Conservation (phyloP, 2,329 filamentous ascomycete species). For the Bretziella fagacearum region DNA sequence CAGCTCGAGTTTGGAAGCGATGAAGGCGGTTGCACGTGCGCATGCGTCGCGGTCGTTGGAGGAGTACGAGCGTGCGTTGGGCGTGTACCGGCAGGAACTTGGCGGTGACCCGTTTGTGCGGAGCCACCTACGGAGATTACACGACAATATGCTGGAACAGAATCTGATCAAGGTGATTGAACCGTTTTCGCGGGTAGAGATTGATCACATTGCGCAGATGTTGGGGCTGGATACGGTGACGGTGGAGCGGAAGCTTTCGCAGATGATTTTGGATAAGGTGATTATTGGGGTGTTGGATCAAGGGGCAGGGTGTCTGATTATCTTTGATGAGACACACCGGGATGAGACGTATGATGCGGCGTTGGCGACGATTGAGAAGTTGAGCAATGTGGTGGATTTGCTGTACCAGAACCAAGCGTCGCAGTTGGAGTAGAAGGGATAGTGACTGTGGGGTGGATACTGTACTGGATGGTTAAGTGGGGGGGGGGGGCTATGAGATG, state of each 20-base stretch:
- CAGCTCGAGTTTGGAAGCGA: conserved; percentile 87
- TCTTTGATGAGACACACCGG: conserved; percentile 86
- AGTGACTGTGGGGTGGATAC: no score
- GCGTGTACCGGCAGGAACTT: conserved; percentile 80
- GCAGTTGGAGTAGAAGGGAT: conserved; percentile 60
- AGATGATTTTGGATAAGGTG: conserved; percentile 99
- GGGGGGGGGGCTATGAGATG: neutral
- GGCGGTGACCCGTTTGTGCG: conserved; percentile 92
- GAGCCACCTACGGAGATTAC: conserved; percentile 85
- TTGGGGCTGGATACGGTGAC: conserved; percentile 90
- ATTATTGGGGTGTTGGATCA: conserved; percentile 96
- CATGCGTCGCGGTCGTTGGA: conserved; percentile 91
- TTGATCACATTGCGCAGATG: conserved; percentile 93
- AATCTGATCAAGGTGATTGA: conserved; percentile 99
- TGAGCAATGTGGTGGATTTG: conserved; percentile 93
- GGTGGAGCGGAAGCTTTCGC: conserved; percentile 93
- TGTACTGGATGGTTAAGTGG: no score
- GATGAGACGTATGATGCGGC: conserved; percentile 92
- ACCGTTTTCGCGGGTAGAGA: conserved; percentile 93
- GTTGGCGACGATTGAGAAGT: conserved; percentile 85
- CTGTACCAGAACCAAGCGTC: conserved; percentile 96
- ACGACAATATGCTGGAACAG: conserved; percentile 98
- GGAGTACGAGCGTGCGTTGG: conserved; percentile 88
- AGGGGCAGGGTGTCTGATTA: conserved; percentile 90
- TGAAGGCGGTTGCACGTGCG: conserved; percentile 95